Percentiles rank a stretch among this genome's conserved stretches.
phyloP scores from a whole-genome alignment of 345 rosid species.

The thale cress (Arabidopsis thaliana) region TAIR10.1 NC_003075.7:12033501-12034000 shows the following conservation, averaged over 20 bases:
- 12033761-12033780: slow-evolving; percentile 97
- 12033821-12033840: slow-evolving; percentile 81
- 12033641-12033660: slow-evolving; percentile 1
- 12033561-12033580: neutral
- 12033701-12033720: slow-evolving; percentile 26
- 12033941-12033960: slow-evolving; percentile 55
- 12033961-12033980: slow-evolving; percentile 60
- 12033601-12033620: neutral
- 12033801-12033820: slow-evolving; percentile 74
- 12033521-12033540: neutral
- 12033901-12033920: slow-evolving; percentile 46
- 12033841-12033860: slow-evolving; percentile 57
- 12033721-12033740: slow-evolving; percentile 40
- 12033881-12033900: slow-evolving; percentile 34
- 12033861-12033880: slow-evolving; percentile 48
- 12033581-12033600: slow-evolving; percentile 4
- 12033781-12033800: slow-evolving; percentile 84
- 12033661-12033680: slow-evolving; percentile 1
- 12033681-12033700: neutral
- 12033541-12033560: neutral
- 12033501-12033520: slow-evolving; percentile 22
- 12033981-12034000: slow-evolving; percentile 53
- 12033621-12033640: slow-evolving; percentile 1
- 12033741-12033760: slow-evolving; percentile 70
- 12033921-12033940: slow-evolving; percentile 50